Evolutionary conservation across 495 filamentous ascomycete species (phyloP).

Genomic region (Aspergillus nanangensis): DNA sequence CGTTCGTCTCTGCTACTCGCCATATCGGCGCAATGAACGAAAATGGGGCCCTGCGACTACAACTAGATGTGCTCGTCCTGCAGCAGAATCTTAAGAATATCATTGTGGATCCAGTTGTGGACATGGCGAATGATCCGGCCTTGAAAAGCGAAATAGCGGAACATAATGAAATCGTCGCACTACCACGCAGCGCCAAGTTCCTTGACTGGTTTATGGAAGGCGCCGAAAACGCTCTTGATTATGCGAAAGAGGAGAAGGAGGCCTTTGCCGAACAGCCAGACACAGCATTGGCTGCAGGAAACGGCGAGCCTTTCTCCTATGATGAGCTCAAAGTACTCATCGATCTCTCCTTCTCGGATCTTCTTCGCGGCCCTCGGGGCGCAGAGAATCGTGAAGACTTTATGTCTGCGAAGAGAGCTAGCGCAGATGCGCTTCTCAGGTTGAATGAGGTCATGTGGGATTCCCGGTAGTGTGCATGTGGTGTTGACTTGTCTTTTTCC

Average conservation of each 20-base stretch:
- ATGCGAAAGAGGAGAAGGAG: slow-evolving; percentile 55
- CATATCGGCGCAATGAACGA: slow-evolving; percentile 67
- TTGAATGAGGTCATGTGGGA: slow-evolving; percentile 82
- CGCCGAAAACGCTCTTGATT: slow-evolving; percentile 61
- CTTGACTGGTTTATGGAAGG: slow-evolving; percentile 78
- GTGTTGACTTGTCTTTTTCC: background rate
- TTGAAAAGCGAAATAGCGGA: slow-evolving; percentile 7
- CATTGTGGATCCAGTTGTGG: slow-evolving; percentile 34
- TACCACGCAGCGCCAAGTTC: slow-evolving; percentile 68
- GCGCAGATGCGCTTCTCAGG: slow-evolving; percentile 69
- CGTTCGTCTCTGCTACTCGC: slow-evolving; percentile 60
- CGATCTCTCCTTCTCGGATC: slow-evolving; percentile 83
- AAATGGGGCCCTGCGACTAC: slow-evolving; percentile 73
- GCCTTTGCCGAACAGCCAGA: slow-evolving; percentile 31
- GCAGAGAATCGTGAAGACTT: slow-evolving; percentile 69
- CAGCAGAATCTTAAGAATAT: slow-evolving; percentile 96
- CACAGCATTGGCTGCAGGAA: slow-evolving; percentile 32
- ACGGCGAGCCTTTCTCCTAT: slow-evolving; percentile 59
- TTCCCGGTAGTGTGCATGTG: slow-evolving; percentile 27
- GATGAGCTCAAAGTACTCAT: slow-evolving; percentile 82
- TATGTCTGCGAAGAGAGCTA: slow-evolving; percentile 64
- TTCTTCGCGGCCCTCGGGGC: slow-evolving; percentile 48
- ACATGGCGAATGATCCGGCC: slow-evolving; percentile 3
- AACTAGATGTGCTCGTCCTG: slow-evolving; percentile 86
- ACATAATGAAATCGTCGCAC: slow-evolving; percentile 50